These are phyloP conservation scores for Plenodomus biglobosus DNA, from an alignment of 2,329 filamentous ascomycete genomes.

Conservation along the genomic window DNA sequence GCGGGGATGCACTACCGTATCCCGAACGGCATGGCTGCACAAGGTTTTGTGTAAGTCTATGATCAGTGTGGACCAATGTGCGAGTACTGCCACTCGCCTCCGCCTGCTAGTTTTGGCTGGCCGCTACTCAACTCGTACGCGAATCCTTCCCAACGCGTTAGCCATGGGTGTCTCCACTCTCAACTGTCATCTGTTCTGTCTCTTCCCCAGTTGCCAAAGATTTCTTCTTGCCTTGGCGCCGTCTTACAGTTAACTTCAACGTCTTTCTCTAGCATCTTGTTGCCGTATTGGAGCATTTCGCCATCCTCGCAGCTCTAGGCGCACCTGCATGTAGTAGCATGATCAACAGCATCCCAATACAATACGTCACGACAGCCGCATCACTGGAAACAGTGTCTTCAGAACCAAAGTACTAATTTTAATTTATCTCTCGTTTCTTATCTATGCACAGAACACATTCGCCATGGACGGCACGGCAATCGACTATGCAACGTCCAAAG, in stretches of 20 bases:
- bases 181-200: not conserved
- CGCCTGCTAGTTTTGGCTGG: conserved; percentile 14
- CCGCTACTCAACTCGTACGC: conserved; percentile 15
- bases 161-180: conserved; percentile 1
- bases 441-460: conserved; percentile 11
- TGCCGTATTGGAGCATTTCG: conserved; percentile 5
- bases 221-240: conserved; percentile 6
- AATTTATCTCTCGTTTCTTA: not conserved
- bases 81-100: conserved; percentile 9
- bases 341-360: conserved; percentile 8
- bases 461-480: conserved; percentile 31
- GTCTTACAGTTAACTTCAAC: conserved; percentile 1
- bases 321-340: conserved; percentile 13
- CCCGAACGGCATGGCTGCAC: not conserved
- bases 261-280: not conserved
- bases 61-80: conserved; percentile 12
- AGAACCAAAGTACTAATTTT: not conserved
- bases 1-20: not conserved
- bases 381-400: not conserved
- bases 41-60: conserved; percentile 9
- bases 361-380: not conserved
- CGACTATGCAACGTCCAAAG: conserved; percentile 35
- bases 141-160: conserved; percentile 16
- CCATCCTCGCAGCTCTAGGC: conserved; percentile 5
- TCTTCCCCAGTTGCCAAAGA: conserved; percentile 10